phyloP scores from a whole-genome alignment of 192 early-diverging fungal species.

The Coemansia sp. region DNA sequence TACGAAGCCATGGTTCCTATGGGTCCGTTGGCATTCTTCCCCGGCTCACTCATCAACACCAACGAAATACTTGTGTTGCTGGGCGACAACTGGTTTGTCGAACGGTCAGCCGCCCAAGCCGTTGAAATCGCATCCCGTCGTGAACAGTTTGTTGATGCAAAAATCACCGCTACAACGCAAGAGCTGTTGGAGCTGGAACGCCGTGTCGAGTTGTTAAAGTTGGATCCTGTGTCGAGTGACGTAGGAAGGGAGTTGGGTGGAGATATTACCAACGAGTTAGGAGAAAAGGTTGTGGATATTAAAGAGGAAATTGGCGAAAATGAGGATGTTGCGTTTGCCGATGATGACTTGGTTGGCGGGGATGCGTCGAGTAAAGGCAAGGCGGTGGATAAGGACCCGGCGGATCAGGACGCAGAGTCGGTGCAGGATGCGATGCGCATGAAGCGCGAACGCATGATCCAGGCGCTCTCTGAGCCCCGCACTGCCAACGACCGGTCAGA shows the following conservation, averaged over 20 bases:
- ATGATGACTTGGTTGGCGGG: not conserved
- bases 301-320: slow-evolving; percentile 35
- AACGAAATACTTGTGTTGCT: slow-evolving; percentile 85
- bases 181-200: slow-evolving; percentile 19
- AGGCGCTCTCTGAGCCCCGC: not conserved
- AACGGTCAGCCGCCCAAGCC: slow-evolving; percentile 75
- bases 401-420: not conserved
- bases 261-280: slow-evolving; percentile 40
- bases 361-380: too few species aligned
- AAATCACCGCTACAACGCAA: slow-evolving; percentile 11
- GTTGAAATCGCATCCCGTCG: slow-evolving; percentile 67
- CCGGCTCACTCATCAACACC: slow-evolving; percentile 84
- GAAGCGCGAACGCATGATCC: slow-evolving; percentile 24
- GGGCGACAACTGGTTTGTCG: slow-evolving; percentile 93
- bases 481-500: not conserved
- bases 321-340: not conserved
- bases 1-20: slow-evolving; percentile 66
- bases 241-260: slow-evolving; percentile 8
- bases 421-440: not conserved
- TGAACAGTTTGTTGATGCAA: slow-evolving; percentile 41
- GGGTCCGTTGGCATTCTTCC: slow-evolving; percentile 85
- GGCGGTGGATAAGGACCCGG: not conserved
- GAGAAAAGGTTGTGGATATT: slow-evolving; percentile 53
- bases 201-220: slow-evolving; percentile 3
- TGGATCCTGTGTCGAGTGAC: not conserved